Conservation (phyloP, 140 eudicot genomes). For the Flaveria floridana region DNA sequence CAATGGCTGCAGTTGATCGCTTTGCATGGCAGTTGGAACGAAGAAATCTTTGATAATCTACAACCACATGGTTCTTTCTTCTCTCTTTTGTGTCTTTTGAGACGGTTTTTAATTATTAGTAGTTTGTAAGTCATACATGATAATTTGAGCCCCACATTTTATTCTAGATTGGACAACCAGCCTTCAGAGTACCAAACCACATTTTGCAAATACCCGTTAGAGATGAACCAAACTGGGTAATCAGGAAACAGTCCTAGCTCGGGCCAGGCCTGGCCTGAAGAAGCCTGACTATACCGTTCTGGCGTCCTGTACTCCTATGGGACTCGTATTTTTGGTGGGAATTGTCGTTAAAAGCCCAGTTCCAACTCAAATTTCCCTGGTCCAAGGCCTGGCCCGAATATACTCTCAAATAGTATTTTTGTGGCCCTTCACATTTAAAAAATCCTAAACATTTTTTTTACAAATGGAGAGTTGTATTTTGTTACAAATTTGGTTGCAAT, state of each 20-base stretch:
- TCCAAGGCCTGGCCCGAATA: neutral
- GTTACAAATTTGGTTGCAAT: neutral
- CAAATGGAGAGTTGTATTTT: neutral
- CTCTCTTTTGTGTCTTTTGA: neutral
- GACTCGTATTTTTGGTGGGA: neutral
- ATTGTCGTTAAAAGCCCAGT: neutral
- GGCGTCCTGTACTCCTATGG: too few species aligned
- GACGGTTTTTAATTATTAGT: neutral
- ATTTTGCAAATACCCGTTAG: neutral
- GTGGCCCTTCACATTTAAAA: neutral
- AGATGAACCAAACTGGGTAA: neutral
- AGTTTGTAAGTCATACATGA: neutral
- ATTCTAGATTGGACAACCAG: neutral
- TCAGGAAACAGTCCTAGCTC: neutral
- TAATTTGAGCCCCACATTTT: neutral
- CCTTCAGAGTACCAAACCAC: neutral
- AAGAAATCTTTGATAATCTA: constrained; percentile 52
- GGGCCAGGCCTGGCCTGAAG: neutral
- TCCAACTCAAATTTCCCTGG: neutral
- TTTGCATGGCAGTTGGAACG: constrained; percentile 58
- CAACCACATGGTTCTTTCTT: constrained; percentile 13
- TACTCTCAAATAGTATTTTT: neutral
- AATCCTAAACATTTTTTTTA: neutral
- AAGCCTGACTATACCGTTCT: neutral
- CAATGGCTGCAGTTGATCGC: constrained; percentile 80